Conservation (phyloP, 2,329 filamentous ascomycete species). For the Monosporascus sp. region DNA sequence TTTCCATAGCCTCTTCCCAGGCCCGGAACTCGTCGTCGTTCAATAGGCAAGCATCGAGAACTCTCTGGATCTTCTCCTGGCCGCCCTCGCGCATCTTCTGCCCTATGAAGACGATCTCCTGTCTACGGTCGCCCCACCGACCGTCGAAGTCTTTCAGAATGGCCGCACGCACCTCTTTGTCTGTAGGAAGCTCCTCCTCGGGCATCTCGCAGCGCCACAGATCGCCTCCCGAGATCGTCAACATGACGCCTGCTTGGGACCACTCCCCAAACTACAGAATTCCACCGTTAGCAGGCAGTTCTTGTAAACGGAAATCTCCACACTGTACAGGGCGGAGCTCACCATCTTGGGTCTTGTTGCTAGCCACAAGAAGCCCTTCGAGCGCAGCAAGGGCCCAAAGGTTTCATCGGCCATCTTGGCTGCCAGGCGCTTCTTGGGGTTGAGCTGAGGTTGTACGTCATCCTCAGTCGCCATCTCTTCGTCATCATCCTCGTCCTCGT, state of each 20-base stretch:
- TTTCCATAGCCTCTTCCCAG: constrained; percentile 25
- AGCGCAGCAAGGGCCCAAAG: constrained; percentile 53
- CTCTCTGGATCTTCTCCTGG: constrained; percentile 37
- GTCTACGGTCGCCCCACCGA: constrained; percentile 63
- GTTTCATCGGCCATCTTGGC: constrained; percentile 50
- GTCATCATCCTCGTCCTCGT: constrained; percentile 27
- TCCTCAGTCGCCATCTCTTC: constrained; percentile 20
- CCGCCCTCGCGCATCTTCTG: constrained; percentile 49
- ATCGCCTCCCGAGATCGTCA: constrained; percentile 51
- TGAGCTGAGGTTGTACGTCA: constrained; percentile 19
- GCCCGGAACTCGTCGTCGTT: constrained; percentile 51
- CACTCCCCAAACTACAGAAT: constrained; percentile 46
- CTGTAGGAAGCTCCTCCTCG: constrained; percentile 44
- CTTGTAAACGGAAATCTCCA: no score
- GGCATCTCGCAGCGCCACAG: constrained; percentile 56
- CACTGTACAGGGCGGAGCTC: neutral
- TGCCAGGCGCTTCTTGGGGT: constrained; percentile 35
- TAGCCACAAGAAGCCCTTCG: constrained; percentile 57
- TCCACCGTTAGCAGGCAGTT: no score
- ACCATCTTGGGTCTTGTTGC: constrained; percentile 49
- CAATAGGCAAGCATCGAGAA: constrained; percentile 57
- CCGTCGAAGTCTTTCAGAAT: constrained; percentile 46
- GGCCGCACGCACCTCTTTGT: constrained; percentile 41
- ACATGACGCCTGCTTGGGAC: constrained; percentile 60
- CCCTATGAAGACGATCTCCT: constrained; percentile 71